Evolutionary conservation across 2,329 filamentous ascomycete genomes (phyloP), one percentile per base, ranked within the genome.

Genomic region (Penicillium frequentans): DNA sequence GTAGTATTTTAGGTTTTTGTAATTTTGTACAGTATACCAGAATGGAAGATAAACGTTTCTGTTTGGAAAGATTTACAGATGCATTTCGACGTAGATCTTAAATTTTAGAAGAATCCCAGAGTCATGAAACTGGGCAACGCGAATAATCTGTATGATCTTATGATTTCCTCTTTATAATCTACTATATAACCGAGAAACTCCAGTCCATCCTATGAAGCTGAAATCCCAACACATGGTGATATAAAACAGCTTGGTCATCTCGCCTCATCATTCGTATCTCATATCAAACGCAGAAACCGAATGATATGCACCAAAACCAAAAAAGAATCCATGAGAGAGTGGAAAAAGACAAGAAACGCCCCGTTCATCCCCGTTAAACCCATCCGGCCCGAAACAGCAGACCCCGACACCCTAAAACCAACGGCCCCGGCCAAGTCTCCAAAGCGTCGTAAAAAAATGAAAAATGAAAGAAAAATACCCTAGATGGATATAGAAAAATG

Each of bases 221-320:
- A 19, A 21, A 37, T 3, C 24, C 16, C 19, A 51, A 21, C 39
- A 37, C 2, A 23, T 21, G 50, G 19, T 24, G n/a, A 49, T 49
- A 24, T 14, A 49, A 9, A 35, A 39, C 9, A 35, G 6, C 46
- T 35, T n/a, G n/a, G 23, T 26, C 24, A 52, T 49, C 29, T 49
- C 44, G 45, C 48, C 49, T 53, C 49, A 45, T 56, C 33, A 59
- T 37, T 51, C 48, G 52, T 57, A 39, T 54, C 33, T 56, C 54
- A 49, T 59, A 54, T 53, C 57, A 44, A 46, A 52, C 31, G 49
- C 50, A 44, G 19, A 19, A 31, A 27, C 19, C 14, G 16, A 9
- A 37, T 37, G 24, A 35, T 37, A 48, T 54, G 43, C 51, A 27
- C 43, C 43, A 23, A 53, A 46, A 24, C 14, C 8, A 10, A 44